Evolutionary conservation across 176 grass and related monocot genomes (phyloP), one percentile per base, ranked within the genome.

Genomic region (Juncus inflexus): DNA sequence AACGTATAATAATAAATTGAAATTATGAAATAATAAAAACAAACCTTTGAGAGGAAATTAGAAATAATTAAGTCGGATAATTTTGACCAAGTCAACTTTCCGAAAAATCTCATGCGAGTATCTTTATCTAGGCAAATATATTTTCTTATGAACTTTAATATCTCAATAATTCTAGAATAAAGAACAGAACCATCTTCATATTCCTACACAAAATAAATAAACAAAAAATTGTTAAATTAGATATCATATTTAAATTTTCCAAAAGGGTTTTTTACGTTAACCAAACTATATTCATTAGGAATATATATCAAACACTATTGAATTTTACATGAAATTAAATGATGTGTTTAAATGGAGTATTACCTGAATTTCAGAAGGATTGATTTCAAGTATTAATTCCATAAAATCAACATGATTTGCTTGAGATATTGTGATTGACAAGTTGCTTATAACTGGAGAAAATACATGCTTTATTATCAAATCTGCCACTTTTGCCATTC

Each of bases 41-140:
- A 66, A 75, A 97, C 92, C 92, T 91, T 91, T 56, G 85, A 97
- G 13, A 97, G 85, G 74, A 97, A 97, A 74, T 91, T 80, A 77
- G 72, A 79, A 54, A 97, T 91, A 70, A 97, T 82, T 49, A 91
- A 67, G 40, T 91, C 77, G 64, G 87, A 85, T 78, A 97, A 83
- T 75, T 81, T 89, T 84, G 77, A 69, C 87, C 92, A 91, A 14
- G 85, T 89, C 77, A 97, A 74, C 67, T 83, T 97, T 72, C 80
- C 82, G 83, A 97, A 86, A 45, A 62, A 86, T 52, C 57, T 76
- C 72, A 89, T 67, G 81, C 84, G 91, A 59, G 78, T 72, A 55
- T 41, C 67, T 81, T 89, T 97, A 67, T 97, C 84, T 36, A 86
- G 15, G 68, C 92, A 97, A 60, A 97, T 86, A 62, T 60, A 86